Percentiles rank a stretch among this genome's conserved stretches.
Evolutionary conservation across 352 stramenopile species (phyloP).

Genomic region (Phytophthora cryptogea): DNA sequence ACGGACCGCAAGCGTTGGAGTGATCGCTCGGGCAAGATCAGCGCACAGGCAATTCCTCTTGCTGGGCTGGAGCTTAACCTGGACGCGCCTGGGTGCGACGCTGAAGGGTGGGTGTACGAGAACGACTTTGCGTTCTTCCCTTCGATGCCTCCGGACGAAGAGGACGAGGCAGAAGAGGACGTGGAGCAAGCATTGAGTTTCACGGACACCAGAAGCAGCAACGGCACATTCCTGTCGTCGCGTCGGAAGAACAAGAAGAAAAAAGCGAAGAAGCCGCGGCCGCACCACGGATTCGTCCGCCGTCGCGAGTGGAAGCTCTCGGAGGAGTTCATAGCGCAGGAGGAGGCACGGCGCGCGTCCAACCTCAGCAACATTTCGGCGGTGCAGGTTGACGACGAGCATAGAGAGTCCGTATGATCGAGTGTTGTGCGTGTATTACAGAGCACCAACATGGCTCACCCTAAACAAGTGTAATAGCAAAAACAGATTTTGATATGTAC

Average conservation of each 20-base stretch:
- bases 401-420: conserved; percentile 20
- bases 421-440: conserved; percentile 12
- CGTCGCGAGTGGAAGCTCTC: conserved; percentile 75
- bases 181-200: conserved; percentile 11
- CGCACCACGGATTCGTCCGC: conserved; percentile 71
- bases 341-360: conserved; percentile 32
- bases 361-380: conserved; percentile 46
- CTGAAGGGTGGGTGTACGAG: conserved; percentile 86
- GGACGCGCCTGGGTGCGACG: conserved; percentile 60
- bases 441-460: conserved; percentile 4
- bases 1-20: conserved; percentile 87
- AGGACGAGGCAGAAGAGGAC: conserved; percentile 34
- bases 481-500: conserved; percentile 20
- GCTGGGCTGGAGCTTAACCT: conserved; percentile 72
- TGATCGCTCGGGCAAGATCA: conserved; percentile 77
- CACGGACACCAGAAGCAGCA: conserved; percentile 26
- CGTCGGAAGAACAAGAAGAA: conserved; percentile 47
- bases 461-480: conserved; percentile 4
- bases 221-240: conserved; percentile 32
- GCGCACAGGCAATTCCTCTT: conserved; percentile 69
- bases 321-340: conserved; percentile 56
- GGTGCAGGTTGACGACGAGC: conserved; percentile 45
- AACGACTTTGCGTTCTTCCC: conserved; percentile 86
- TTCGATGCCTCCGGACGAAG: conserved; percentile 41
- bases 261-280: conserved; percentile 48